Conservation (phyloP, 1,284 basidiomycete species). For the Cryptococcus hybrid region DNA sequence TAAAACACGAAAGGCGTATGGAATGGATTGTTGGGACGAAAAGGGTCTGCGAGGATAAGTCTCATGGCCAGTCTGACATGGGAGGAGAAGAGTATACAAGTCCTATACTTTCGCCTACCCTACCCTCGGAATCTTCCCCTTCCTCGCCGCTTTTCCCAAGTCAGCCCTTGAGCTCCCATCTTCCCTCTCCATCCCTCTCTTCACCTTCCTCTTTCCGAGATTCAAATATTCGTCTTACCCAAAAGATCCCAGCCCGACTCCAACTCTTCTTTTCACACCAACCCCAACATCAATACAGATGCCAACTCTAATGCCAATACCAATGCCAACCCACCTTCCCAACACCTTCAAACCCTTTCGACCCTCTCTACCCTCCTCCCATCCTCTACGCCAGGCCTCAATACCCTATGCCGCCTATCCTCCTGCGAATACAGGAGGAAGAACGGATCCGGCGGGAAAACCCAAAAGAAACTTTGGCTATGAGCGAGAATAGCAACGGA, state of each 20-base stretch:
- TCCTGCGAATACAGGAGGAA: constrained; percentile 27
- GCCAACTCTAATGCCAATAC: too few species aligned
- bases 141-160: too few species aligned
- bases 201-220: background rate
- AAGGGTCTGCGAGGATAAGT: too few species aligned
- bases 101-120: too few species aligned
- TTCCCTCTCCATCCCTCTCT: background rate
- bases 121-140: too few species aligned
- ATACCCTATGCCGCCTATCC: constrained; percentile 30
- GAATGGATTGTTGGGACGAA: constrained; percentile 21
- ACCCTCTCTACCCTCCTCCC: constrained; percentile 16
- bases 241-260: too few species aligned
- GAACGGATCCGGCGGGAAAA: constrained; percentile 18
- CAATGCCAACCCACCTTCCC: background rate
- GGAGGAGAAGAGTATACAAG: too few species aligned
- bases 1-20: constrained; percentile 23
- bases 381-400: constrained; percentile 31
- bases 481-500: background rate
- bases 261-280: too few species aligned
- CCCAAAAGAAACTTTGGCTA: constrained; percentile 11
- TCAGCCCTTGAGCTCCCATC: background rate
- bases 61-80: too few species aligned
- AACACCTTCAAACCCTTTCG: constrained; percentile 16
- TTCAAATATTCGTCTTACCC: too few species aligned
- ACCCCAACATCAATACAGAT: too few species aligned